These are phyloP conservation scores for Hamamelis virginiana DNA, from an alignment of 164 flowering plant species.

Conservation along the genomic window DNA sequence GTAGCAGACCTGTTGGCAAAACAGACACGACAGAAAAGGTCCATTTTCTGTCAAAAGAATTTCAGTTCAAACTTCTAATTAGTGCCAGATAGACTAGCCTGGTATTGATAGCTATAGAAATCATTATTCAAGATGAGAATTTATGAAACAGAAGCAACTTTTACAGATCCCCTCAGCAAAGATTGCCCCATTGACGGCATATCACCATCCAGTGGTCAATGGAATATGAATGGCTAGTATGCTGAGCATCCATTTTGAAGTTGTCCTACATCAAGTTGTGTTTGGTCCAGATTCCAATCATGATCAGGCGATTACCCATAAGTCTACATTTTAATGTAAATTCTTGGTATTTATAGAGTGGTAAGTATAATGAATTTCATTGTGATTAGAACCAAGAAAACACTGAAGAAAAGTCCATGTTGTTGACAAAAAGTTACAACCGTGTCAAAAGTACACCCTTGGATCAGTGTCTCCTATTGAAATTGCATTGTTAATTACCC, in stretches of 20 bases:
- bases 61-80: conserved; percentile 9
- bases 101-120: background rate
- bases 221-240: background rate
- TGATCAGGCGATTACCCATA: background rate
- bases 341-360: background rate
- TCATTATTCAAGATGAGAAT: background rate
- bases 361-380: background rate
- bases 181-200: conserved; percentile 7
- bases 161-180: conserved; percentile 5
- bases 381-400: background rate
- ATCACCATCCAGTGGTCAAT: conserved; percentile 9
- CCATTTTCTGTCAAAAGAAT: conserved; percentile 13
- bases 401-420: background rate
- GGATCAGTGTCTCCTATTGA: background rate
- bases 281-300: background rate
- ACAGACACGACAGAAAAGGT: background rate
- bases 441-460: background rate
- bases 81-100: conserved; percentile 16
- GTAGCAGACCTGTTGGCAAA: conserved; percentile 6
- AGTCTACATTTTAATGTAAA: background rate
- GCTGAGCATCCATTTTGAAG: background rate
- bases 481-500: background rate
- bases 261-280: background rate
- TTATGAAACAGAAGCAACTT: conserved; percentile 7
- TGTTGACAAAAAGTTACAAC: background rate